phyloP scores from a whole-genome alignment of 2,329 filamentous ascomycete species.

The Cladophialophora chaetospira region DNA sequence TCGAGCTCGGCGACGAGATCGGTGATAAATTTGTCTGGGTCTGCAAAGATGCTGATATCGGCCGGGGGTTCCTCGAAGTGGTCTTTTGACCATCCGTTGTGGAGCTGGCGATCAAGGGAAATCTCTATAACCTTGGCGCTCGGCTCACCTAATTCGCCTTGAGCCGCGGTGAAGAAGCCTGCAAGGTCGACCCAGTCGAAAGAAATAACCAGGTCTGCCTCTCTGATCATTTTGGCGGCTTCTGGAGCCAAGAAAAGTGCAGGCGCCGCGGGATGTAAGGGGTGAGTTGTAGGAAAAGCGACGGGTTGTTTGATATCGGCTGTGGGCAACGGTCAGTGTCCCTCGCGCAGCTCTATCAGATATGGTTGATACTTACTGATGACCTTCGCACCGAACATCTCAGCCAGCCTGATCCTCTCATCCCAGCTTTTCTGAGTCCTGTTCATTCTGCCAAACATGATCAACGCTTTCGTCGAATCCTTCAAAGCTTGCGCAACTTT shows the following conservation, averaged over 20 bases:
- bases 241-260: constrained; percentile 4
- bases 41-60: constrained; percentile 7
- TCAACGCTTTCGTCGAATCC: constrained; percentile 6
- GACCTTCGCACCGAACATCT: constrained; percentile 8
- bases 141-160: neutral
- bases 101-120: constrained; percentile 1
- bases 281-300: constrained; percentile 4
- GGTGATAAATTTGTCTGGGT: constrained; percentile 8
- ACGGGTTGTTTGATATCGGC: constrained; percentile 10
- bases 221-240: neutral
- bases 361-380: neutral
- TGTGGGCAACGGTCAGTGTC: too few relatives aligned
- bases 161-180: constrained; percentile 1
- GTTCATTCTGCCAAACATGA: constrained; percentile 10
- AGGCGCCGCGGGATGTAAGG: constrained; percentile 1
- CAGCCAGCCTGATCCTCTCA: neutral
- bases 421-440: constrained; percentile 8
- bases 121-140: constrained; percentile 4
- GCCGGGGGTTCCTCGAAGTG: constrained; percentile 5
- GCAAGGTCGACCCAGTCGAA: constrained; percentile 10
- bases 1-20: constrained; percentile 5
- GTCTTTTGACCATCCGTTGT: constrained; percentile 9
- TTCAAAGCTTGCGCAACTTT: constrained; percentile 2
- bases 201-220: constrained; percentile 3
- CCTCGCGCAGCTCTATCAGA: neutral